A percentile compares a stretch with the other conserved stretches of the same genome.
phyloP scores from a whole-genome alignment of 495 filamentous ascomycete genomes.

The Daldinia concentrica region DNA sequence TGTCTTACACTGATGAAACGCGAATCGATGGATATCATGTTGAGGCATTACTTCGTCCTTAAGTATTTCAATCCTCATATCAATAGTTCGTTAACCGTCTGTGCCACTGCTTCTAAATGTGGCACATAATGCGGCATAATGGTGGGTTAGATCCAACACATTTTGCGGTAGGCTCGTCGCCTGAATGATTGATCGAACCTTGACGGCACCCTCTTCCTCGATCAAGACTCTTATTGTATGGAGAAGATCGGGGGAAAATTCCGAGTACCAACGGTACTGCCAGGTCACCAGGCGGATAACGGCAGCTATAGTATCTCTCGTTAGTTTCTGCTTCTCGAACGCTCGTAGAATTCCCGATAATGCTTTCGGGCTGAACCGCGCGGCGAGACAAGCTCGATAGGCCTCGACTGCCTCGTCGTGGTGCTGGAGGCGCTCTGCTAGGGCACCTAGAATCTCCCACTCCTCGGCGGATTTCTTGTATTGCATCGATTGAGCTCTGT shows the following conservation, averaged over 20 bases:
- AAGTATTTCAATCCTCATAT: conserved; percentile 4
- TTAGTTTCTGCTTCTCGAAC: conserved; percentile 75
- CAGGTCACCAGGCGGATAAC: conserved; percentile 91
- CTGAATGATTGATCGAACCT: conserved; percentile 96
- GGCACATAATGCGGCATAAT: conserved; percentile 93
- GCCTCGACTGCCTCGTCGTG: conserved; percentile 89
- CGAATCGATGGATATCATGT: conserved; percentile 38
- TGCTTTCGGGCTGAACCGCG: conserved; percentile 89
- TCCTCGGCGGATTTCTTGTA: conserved; percentile 97
- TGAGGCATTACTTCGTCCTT: conserved; percentile 23
- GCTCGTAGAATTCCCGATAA: conserved; percentile 82
- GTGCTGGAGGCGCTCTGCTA: conserved; percentile 92
- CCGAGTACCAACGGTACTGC: conserved; percentile 99
- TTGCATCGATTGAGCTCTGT: conserved; percentile 83
- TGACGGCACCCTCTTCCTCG: conserved; percentile 96
- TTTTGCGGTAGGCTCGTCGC: conserved; percentile 92
- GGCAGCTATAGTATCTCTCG: conserved; percentile 76
- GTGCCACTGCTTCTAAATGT: conserved; percentile 95
- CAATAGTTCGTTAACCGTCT: conserved; percentile 68
- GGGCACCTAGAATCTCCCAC: conserved; percentile 96
- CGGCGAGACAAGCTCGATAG: conserved; percentile 81
- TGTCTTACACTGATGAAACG: conserved; percentile 12
- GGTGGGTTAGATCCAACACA: conserved; percentile 93
- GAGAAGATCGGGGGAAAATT: conserved; percentile 93
- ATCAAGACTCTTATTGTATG: conserved; percentile 89